A percentile compares a stretch with the other conserved stretches of the same genome.
Evolutionary conservation across 768 basidiomycete species (phyloP).

Genomic region (Gyrodon lividus): DNA sequence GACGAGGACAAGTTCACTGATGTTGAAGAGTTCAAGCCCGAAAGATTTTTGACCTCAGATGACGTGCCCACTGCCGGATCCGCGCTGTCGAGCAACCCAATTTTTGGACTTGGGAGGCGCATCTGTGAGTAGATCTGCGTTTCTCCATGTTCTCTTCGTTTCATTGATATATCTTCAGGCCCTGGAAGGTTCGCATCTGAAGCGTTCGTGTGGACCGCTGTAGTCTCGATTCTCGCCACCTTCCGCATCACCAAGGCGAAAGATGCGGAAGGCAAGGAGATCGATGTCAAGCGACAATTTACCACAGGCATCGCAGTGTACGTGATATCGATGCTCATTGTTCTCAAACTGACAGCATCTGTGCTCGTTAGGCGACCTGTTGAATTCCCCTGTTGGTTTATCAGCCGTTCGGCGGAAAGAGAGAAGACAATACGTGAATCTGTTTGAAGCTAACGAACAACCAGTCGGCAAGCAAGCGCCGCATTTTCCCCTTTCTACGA

Average conservation of each 20-base stretch:
- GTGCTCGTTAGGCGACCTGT: constrained; percentile 16
- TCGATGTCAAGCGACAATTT: constrained; percentile 20
- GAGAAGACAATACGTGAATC: constrained; percentile 4
- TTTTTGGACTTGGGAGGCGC: constrained; percentile 26
- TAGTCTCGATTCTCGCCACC: constrained; percentile 22
- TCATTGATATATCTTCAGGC: constrained; percentile 1
- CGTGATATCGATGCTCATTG: not conserved
- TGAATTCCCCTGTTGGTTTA: constrained; percentile 22
- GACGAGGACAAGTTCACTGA: constrained; percentile 19
- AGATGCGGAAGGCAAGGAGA: constrained; percentile 21
- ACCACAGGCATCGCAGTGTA: constrained; percentile 24
- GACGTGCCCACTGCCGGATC: constrained; percentile 13
- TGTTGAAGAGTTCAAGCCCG: constrained; percentile 25
- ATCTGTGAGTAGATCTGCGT: constrained; percentile 16
- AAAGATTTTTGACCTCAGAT: constrained; percentile 19
- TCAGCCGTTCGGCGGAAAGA: constrained; percentile 15
- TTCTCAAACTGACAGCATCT: not conserved
- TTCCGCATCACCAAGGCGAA: constrained; percentile 23
- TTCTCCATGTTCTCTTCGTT: not conserved
- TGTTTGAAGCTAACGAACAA: not conserved
- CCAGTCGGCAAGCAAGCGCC: not conserved
- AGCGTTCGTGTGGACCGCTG: constrained; percentile 20
- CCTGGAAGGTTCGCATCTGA: constrained; percentile 26
- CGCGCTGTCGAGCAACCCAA: constrained; percentile 15
- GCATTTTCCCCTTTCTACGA: not conserved